Evolutionary conservation across 768 basidiomycete genomes (phyloP).

Genomic region (Lactarius deliciosus): DNA sequence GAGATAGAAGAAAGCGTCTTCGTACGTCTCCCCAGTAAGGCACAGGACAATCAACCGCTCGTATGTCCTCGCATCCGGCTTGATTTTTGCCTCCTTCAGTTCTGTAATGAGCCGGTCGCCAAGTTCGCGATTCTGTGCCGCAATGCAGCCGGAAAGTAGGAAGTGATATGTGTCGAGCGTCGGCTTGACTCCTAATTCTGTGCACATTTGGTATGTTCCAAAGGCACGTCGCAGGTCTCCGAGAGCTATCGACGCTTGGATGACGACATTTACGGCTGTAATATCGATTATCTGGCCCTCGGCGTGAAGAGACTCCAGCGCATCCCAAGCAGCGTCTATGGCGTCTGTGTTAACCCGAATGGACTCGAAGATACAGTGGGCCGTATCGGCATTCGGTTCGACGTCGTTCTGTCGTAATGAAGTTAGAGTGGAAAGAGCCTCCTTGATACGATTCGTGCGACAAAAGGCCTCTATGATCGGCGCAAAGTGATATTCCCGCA

Average conservation of each 20-base stretch:
- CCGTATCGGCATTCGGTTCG: conserved; percentile 50
- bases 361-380: conserved; percentile 50
- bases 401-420: conserved; percentile 59
- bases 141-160: conserved; percentile 65
- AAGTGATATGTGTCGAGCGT: conserved; percentile 66
- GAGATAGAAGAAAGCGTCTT: conserved; percentile 86
- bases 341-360: conserved; percentile 49
- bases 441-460: conserved; percentile 52
- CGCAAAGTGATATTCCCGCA: conserved; percentile 73
- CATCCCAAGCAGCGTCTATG: conserved; percentile 63
- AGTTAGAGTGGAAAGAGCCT: conserved; percentile 59
- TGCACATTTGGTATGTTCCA: conserved; percentile 66
- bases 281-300: conserved; percentile 55
- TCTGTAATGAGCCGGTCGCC: conserved; percentile 68
- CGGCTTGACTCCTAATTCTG: conserved; percentile 55
- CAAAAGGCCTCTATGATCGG: conserved; percentile 75
- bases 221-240: conserved; percentile 75
- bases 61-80: conserved; percentile 61
- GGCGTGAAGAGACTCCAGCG: conserved; percentile 59
- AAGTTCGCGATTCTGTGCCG: conserved; percentile 57
- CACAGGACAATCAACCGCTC: conserved; percentile 67
- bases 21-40: conserved; percentile 69
- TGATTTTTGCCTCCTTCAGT: conserved; percentile 56
- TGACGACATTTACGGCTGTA: conserved; percentile 61
- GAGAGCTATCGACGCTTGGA: conserved; percentile 59